Evolutionary conservation across 371 early-diverging fungal species (phyloP).

Genomic region (Mortierella sp.): DNA sequence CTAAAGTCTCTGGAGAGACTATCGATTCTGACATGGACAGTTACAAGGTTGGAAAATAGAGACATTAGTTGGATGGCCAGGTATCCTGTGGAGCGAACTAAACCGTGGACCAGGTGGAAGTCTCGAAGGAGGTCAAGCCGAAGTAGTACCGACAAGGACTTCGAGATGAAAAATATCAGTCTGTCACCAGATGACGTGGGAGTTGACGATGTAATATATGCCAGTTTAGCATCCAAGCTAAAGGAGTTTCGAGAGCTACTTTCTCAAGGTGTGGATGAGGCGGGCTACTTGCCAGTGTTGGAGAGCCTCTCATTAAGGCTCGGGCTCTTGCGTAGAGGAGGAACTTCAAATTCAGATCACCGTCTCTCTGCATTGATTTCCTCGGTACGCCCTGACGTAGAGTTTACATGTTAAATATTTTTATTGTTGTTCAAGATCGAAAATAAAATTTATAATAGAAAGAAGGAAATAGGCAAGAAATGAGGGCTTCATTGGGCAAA

Average conservation of each 20-base stretch:
- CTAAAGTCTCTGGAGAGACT: slow-evolving; percentile 13
- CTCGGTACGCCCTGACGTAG: slow-evolving; percentile 3
- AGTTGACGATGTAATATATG: slow-evolving; percentile 11
- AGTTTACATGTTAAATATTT: slow-evolving; percentile 1
- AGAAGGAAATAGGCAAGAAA: no score
- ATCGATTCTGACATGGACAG: slow-evolving; percentile 12
- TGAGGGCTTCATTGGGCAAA: no score
- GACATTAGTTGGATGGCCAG: slow-evolving; percentile 24
- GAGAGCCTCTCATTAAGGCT: slow-evolving; percentile 4
- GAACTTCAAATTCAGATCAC: not conserved
- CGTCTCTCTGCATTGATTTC: slow-evolving; percentile 6
- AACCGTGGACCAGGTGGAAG: no score
- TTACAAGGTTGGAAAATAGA: not conserved
- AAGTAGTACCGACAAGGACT: not conserved
- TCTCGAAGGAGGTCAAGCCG: no score
- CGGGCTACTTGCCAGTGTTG: slow-evolving; percentile 15
- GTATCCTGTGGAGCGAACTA: not conserved
- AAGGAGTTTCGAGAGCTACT: slow-evolving; percentile 1
- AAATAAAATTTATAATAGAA: no score
- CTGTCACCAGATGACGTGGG: not conserved
- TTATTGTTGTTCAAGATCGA: no score
- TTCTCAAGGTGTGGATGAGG: not conserved
- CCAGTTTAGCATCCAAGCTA: slow-evolving; percentile 4
- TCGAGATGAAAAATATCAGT: not conserved
- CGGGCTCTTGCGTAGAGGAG: not conserved